Conservation (phyloP, 352 stramenopile species). For the Phytophthora uliginosa region DNA sequence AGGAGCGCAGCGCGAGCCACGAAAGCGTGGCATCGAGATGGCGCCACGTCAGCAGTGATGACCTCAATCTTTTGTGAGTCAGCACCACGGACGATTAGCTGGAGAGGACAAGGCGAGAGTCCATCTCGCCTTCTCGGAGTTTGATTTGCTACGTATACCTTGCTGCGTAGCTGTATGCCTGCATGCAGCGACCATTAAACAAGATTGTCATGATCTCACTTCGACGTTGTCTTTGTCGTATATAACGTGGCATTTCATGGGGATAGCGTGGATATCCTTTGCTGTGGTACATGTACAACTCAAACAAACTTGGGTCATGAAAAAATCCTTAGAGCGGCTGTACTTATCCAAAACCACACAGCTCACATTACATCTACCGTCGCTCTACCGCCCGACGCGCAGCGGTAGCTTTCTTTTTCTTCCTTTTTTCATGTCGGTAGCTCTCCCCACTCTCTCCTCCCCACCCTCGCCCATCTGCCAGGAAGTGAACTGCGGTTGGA, state of each 20-base stretch:
- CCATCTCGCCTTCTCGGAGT: slow-evolving; percentile 28
- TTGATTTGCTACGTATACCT: slow-evolving; percentile 33
- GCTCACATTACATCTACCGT: slow-evolving; percentile 48
- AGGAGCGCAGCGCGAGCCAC: slow-evolving; percentile 9
- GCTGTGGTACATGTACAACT: background rate
- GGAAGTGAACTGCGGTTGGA: slow-evolving; percentile 19
- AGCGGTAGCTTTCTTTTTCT: slow-evolving; percentile 31
- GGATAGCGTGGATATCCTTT: background rate
- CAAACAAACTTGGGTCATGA: slow-evolving; percentile 17
- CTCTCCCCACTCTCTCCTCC: slow-evolving; percentile 18
- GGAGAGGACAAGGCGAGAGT: slow-evolving; percentile 18
- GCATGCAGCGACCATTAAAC: slow-evolving; percentile 25
- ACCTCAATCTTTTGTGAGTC: slow-evolving; percentile 30
- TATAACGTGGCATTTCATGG: background rate
- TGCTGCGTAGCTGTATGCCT: slow-evolving; percentile 16
- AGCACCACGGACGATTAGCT: slow-evolving; percentile 28
- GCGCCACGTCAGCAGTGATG: slow-evolving; percentile 6
- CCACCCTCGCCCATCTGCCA: slow-evolving; percentile 22
- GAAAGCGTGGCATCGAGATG: slow-evolving; percentile 10
- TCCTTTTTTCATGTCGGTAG: slow-evolving; percentile 24
- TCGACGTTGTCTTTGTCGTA: slow-evolving; percentile 4
- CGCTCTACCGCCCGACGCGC: slow-evolving; percentile 21
- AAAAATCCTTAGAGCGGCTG: slow-evolving; percentile 32
- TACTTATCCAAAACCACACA: slow-evolving; percentile 46
- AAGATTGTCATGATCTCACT: slow-evolving; percentile 23